These are phyloP conservation scores for Starmera amethionina DNA, from an alignment of 805 yeast species.

Conservation along the genomic window DNA sequence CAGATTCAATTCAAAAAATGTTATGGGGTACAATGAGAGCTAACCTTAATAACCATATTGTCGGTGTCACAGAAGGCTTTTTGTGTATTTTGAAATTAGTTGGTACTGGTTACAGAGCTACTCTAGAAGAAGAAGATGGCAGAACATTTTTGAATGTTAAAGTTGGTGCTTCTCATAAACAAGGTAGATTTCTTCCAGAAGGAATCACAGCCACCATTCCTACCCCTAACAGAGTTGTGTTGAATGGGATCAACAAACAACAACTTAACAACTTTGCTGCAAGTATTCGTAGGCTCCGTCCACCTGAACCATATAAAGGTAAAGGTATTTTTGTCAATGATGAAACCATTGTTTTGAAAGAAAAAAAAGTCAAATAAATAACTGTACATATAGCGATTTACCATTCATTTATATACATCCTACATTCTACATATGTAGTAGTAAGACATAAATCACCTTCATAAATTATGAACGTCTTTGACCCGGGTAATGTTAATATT, in stretches of 20 bases:
- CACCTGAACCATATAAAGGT: conserved; percentile 98
- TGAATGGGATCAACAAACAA: conserved; percentile 86
- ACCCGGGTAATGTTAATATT: no score
- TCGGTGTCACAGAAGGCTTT: conserved; percentile 93
- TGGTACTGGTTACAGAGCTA: conserved; percentile 95
- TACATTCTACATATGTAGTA: no score
- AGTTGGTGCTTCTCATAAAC: conserved; percentile 80
- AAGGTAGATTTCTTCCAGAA: conserved; percentile 67
- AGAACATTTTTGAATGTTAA: conserved; percentile 59
- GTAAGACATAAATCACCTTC: no score
- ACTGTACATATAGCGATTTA: not conserved
- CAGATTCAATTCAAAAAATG: conserved; percentile 59
- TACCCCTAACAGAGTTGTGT: conserved; percentile 71
- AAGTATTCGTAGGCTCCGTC: conserved; percentile 71
- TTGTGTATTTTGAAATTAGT: conserved; percentile 77
- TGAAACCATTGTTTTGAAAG: conserved; percentile 86
- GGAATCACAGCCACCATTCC: conserved; percentile 72
- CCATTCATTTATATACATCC: no score
- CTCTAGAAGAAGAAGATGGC: conserved; percentile 45
- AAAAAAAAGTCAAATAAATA: conserved; percentile 78
- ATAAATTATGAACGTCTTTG: no score
- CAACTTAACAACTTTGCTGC: conserved; percentile 86
- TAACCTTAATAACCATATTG: conserved; percentile 61
- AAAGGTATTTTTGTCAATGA: conserved; percentile 90
- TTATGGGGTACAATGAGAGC: conserved; percentile 96